Percentiles rank a stretch among this genome's conserved stretches.
Evolutionary conservation across 805 yeast species (phyloP).

Genomic region (Saccharomycopsis lassenensis): DNA sequence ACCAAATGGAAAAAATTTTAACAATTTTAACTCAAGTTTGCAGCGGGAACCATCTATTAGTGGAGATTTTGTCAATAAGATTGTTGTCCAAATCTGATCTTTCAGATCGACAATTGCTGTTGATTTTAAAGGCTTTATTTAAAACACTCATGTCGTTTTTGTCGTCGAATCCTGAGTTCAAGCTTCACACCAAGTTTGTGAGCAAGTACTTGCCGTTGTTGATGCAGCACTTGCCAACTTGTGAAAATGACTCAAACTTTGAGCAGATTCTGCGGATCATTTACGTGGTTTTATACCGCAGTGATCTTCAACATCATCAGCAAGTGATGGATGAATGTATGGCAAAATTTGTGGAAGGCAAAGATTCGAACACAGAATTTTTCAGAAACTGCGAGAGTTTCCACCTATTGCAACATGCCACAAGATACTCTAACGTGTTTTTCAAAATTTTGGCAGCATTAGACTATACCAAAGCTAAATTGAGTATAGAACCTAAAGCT

Average conservation of each 20-base stretch:
- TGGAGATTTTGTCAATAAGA: slow-evolving; percentile 30
- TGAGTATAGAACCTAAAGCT: neutral
- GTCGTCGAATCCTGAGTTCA: slow-evolving; percentile 4
- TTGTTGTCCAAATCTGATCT: slow-evolving; percentile 25
- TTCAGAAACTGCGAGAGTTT: too few species aligned
- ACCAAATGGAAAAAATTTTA: slow-evolving; percentile 4
- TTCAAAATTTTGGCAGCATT: slow-evolving; percentile 41
- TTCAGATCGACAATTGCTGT: too few species aligned
- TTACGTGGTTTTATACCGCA: too few species aligned
- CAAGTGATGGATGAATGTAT: slow-evolving; percentile 30
- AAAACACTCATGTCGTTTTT: slow-evolving; percentile 9
- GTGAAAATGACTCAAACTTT: slow-evolving; percentile 16
- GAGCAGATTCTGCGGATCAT: too few species aligned
- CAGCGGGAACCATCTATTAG: slow-evolving; percentile 25
- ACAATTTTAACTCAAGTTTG: slow-evolving; percentile 24
- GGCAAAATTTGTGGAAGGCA: slow-evolving; percentile 30
- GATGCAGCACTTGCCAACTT: slow-evolving; percentile 20
- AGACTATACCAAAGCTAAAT: slow-evolving; percentile 24
- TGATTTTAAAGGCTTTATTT: slow-evolving; percentile 12
- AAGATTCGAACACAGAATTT: too few species aligned
- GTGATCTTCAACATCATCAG: slow-evolving; percentile 29
- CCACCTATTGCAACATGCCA: slow-evolving; percentile 23
- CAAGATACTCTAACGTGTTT: slow-evolving; percentile 28
- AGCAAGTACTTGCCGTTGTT: slow-evolving; percentile 34
- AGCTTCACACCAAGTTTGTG: slow-evolving; percentile 26